Base-by-base conservation (phyloP, 2,329 filamentous ascomycete genomes). In the Polychaeton citri region DNA sequence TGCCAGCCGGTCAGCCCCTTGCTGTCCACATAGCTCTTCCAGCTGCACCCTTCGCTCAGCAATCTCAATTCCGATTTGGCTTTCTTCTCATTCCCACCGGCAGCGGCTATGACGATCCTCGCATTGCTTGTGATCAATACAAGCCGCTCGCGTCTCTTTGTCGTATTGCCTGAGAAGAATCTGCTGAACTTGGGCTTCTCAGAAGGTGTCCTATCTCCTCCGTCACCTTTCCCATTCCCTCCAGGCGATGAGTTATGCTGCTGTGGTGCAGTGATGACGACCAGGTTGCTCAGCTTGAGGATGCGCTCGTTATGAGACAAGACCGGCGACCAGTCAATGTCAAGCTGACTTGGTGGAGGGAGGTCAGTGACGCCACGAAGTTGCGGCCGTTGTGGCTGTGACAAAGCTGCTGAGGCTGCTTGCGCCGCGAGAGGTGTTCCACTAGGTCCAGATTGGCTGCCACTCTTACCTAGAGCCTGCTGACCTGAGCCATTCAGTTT, bases 261-360 rank as follows among this genome's bases (percentile, higher is more conserved):
- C 36, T 86, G 71, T 7, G 87, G 81, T 2, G 83, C 75, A 5
- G 84, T 81, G 26, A 83, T 69, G 6, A 98, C 87, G 58, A 86
- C 74, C 43, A 95, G 64, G 51, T 98, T 94, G 2, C 90, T 90
- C 16, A 98, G 68, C 58, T 93, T 95, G 43, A 98, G 60, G 47
- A 98, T 98, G 21, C 90, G 76, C 60, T 98, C 90, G 40, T 76
- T 79, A 51, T 79, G 78, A 7, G 83, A 95, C 37, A 98, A 66
- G 4, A 98, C 87, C 1, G 90, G 90, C 1, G 88, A 95, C 90
- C 90, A 98, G 60, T 98, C 90, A 38, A 98, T 93, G 53, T 98
- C 90, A 18, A 98, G 67, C 57, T 96, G 90, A 34, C 83, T 94
- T 1, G 90, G 90, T n/a, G 90, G 88, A 12, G 90, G 86, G 7